These are phyloP conservation scores for Ophiostoma australiae DNA, from an alignment of 2,329 filamentous ascomycete genomes.

Conservation along the genomic window DNA sequence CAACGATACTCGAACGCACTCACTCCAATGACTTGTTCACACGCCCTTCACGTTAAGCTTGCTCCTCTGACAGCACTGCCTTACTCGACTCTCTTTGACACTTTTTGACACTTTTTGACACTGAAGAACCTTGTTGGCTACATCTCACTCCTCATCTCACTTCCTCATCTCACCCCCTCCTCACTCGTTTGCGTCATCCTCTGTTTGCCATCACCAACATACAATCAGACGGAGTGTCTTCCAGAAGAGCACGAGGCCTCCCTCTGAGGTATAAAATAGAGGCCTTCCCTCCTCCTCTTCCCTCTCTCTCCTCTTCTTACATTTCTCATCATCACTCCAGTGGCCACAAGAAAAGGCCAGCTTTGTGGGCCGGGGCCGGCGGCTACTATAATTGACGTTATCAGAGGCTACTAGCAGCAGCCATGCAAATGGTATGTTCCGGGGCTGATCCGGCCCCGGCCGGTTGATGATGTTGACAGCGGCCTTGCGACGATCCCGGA, in stretches of 20 bases:
- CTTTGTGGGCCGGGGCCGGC: too few relatives aligned
- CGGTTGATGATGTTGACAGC: too few relatives aligned
- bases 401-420: too few relatives aligned
- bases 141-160: background rate
- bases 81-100: background rate
- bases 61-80: background rate
- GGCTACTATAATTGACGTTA: too few relatives aligned
- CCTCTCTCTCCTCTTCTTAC: background rate
- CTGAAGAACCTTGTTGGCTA: background rate
- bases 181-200: background rate
- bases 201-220: background rate
- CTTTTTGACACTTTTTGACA: background rate
- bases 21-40: background rate
- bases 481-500: too few relatives aligned
- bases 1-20: background rate
- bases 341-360: too few relatives aligned
- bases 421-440: too few relatives aligned
- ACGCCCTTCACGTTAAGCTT: background rate
- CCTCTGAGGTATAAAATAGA: background rate
- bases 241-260: background rate
- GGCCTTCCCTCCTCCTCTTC: background rate
- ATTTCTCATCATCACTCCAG: background rate
- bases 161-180: too few relatives aligned
- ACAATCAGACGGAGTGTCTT: background rate
- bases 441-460: too few relatives aligned